Base-by-base conservation (phyloP, 2,329 filamentous ascomycete genomes). In the Drechslerella coelobrocha region DNA sequence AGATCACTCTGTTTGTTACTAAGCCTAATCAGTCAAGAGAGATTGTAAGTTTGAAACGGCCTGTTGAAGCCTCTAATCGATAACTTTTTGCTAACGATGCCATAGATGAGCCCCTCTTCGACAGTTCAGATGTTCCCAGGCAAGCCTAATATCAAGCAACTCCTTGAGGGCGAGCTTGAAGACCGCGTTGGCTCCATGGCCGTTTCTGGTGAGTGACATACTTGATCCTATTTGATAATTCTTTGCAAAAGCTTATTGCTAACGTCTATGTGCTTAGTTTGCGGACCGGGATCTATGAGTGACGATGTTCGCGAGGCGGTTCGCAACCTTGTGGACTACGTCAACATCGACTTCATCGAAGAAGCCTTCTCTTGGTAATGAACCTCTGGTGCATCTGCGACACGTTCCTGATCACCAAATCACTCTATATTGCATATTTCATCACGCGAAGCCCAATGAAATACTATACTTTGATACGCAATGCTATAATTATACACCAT, bases 111-210 rank as follows among this genome's bases (percentile, higher is more conserved):
- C 74, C 89, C 89, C 1, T 89, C 86, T 34, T 84, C 87, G 0
- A 91, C 88, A 17, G 89, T 93, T 10, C 89, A 92, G 78, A 92
- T 92, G 89, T 91, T 91, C 82, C 89, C 89, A 2, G 89, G 89
- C 14, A 83, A 89, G 74, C 89, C 89, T 17, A 90, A 91, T 77
- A 86, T 91, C 56, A 84, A 88, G 73, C 89, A 88, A 0, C 81
- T 92, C 14, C 81, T 92, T 68, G 84, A 87, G 61, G 86, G 87
- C 75, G 89, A 92, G 81, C 87, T 90, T 81, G 86, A 89, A 79
- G 84, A 85, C 75, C 88, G 90, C 76, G 81, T 92, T 52, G 89
- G 89, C 66, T 86, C 88, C 27, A 87, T 91, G 81, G 89, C 85
- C 31, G 87, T 92, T 12, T 84, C 88, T 2, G 89, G 89, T 65